phyloP scores from a whole-genome alignment of 257 asterid species.

The Primulina tabacum region DNA sequence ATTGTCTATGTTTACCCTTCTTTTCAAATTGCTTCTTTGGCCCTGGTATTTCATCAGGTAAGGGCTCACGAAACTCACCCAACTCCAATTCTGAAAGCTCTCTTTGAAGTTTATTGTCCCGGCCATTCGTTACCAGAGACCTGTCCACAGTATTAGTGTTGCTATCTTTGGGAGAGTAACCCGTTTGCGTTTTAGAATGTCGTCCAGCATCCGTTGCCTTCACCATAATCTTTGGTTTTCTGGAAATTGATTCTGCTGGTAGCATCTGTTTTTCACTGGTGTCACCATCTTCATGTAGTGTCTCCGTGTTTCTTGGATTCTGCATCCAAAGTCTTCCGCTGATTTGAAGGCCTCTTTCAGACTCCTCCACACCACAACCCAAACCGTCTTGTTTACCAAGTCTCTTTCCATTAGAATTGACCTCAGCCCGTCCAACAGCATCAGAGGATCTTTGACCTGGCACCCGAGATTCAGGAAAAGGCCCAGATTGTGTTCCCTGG shows the following conservation, averaged over 20 bases:
- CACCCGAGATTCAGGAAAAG: conserved; percentile 50
- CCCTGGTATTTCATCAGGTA: conserved; percentile 49
- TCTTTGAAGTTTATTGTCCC: conserved; percentile 53
- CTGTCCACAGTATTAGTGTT: conserved; percentile 35
- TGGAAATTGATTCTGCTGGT: no score
- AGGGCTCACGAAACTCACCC: conserved; percentile 89
- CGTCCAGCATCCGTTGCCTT: no score
- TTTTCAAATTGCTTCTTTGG: conserved; percentile 51
- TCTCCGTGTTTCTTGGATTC: no score
- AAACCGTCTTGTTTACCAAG: conserved; percentile 49
- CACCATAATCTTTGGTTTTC: no score
- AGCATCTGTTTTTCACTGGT: no score
- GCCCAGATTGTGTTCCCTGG: conserved; percentile 39
- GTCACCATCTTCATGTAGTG: no score
- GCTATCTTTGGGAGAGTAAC: neutral
- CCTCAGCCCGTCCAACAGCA: conserved; percentile 38
- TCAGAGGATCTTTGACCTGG: conserved; percentile 46
- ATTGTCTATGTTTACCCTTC: conserved; percentile 50
- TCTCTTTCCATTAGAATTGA: conserved; percentile 45
- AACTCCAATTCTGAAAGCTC: conserved; percentile 83
- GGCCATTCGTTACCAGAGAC: conserved; percentile 55
- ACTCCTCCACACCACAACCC: conserved; percentile 21
- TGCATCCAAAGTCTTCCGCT: no score
- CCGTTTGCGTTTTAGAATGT: no score
- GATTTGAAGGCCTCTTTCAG: no score